Evolutionary conservation across 306 rosid genomes (phyloP).

Genomic region (Lotus japonicus): DNA sequence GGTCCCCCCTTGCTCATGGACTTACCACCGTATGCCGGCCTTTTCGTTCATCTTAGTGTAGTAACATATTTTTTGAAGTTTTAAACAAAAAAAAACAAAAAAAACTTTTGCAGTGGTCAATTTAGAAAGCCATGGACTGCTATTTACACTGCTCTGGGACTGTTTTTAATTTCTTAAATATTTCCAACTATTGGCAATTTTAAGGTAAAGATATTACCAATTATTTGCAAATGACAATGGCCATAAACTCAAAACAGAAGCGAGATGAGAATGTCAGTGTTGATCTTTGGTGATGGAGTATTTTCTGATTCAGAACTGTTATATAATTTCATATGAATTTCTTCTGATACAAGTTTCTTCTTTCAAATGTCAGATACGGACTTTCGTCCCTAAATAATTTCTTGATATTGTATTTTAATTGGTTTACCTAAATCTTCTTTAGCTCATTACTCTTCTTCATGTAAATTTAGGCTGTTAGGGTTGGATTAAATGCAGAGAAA

Average conservation of each 20-base stretch:
- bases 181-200: slow-evolving; percentile 2
- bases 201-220: not conserved
- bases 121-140: not conserved
- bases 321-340: not conserved
- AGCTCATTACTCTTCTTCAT: slow-evolving; percentile 25
- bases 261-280: not conserved
- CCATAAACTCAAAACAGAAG: slow-evolving; percentile 11
- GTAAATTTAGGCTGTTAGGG: slow-evolving; percentile 76
- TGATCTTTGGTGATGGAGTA: not conserved
- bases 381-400: not conserved
- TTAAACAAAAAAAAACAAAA: not conserved
- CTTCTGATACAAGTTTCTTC: not conserved
- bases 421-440: not conserved
- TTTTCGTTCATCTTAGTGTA: slow-evolving; percentile 6
- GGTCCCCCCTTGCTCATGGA: slow-evolving; percentile 98
- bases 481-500: slow-evolving; percentile 96
- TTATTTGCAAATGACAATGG: slow-evolving; percentile 3
- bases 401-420: not conserved
- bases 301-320: not conserved
- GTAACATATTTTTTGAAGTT: not conserved
- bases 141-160: not conserved
- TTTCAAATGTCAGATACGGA: slow-evolving; percentile 11
- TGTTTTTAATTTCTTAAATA: slow-evolving; percentile 5
- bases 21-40: slow-evolving; percentile 67
- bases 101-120: slow-evolving; percentile 7